A percentile compares a stretch with the other conserved stretches of the same genome.
Evolutionary conservation across 129 eudicot genomes (phyloP).

Genomic region (Pittosporum tobira): DNA sequence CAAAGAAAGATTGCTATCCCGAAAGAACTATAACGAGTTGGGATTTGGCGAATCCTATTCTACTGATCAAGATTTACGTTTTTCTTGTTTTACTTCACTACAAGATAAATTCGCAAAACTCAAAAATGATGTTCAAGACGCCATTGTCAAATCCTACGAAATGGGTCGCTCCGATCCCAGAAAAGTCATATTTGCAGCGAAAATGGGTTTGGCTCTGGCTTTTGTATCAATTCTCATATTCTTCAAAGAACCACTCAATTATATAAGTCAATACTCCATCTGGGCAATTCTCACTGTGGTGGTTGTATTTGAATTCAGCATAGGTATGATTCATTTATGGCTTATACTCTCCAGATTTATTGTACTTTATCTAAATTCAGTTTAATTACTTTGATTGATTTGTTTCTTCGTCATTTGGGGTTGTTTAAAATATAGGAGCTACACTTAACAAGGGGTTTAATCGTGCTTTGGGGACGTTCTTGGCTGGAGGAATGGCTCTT

Average conservation of each 20-base stretch:
- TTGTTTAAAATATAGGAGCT: constrained; percentile 43
- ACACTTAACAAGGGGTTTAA: constrained; percentile 76
- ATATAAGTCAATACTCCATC: constrained; percentile 44
- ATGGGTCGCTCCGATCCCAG: constrained; percentile 80
- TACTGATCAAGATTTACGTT: constrained; percentile 3
- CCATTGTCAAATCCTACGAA: constrained; percentile 28
- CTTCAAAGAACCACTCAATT: constrained; percentile 51
- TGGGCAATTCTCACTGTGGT: constrained; percentile 93
- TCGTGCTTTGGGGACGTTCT: constrained; percentile 71
- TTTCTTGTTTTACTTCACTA: constrained; percentile 2
- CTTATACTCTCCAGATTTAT: neutral
- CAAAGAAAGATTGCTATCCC: constrained; percentile 42
- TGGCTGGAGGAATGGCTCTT: constrained; percentile 61
- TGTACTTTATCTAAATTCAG: neutral
- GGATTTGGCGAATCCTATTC: constrained; percentile 34
- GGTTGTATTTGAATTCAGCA: constrained; percentile 87
- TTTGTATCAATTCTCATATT: constrained; percentile 79
- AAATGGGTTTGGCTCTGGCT: constrained; percentile 68
- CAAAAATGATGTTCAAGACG: constrained; percentile 25
- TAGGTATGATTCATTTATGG: constrained; percentile 32
- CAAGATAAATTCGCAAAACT: constrained; percentile 21
- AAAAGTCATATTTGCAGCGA: constrained; percentile 60
- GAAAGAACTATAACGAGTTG: constrained; percentile 26
- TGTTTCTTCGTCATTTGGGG: constrained; percentile 5
- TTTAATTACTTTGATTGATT: neutral